phyloP scores from a whole-genome alignment of 495 filamentous ascomycete species.

The Astrothelium macrocarpum region DNA sequence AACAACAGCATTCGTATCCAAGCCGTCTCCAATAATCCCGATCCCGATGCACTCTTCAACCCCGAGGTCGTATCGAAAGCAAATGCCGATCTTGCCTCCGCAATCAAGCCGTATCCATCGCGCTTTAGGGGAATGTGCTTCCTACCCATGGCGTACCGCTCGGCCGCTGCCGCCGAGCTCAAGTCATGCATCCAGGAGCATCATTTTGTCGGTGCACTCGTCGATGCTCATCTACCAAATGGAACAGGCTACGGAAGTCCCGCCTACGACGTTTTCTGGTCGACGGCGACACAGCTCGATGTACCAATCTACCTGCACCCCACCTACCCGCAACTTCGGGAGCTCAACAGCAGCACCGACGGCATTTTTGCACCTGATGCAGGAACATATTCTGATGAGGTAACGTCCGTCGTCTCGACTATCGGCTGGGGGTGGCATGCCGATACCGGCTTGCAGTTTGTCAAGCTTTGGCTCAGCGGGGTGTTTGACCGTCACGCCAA shows the following conservation, averaged over 20 bases:
- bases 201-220: constrained; percentile 49
- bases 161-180: constrained; percentile 47
- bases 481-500: constrained; percentile 43
- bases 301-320: constrained; percentile 59
- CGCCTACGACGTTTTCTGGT: constrained; percentile 51
- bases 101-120: neutral
- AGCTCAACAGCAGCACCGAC: neutral
- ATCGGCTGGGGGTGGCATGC: neutral
- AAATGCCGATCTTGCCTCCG: neutral
- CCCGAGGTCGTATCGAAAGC: neutral
- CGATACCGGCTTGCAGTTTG: constrained; percentile 27
- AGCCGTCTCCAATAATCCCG: neutral
- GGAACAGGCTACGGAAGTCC: constrained; percentile 48
- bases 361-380: constrained; percentile 36
- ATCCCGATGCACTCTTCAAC: neutral
- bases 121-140: neutral
- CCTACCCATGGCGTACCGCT: constrained; percentile 47
- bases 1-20: neutral
- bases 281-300: constrained; percentile 45
- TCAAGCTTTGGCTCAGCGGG: constrained; percentile 42
- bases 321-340: constrained; percentile 31
- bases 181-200: constrained; percentile 41
- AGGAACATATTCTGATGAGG: neutral
- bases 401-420: neutral
- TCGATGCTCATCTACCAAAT: constrained; percentile 48